Percentiles rank a stretch among this genome's conserved stretches.
These are phyloP conservation scores for Podaxis sp. DNA, from an alignment of 768 basidiomycete genomes.

Conservation along the genomic window DNA sequence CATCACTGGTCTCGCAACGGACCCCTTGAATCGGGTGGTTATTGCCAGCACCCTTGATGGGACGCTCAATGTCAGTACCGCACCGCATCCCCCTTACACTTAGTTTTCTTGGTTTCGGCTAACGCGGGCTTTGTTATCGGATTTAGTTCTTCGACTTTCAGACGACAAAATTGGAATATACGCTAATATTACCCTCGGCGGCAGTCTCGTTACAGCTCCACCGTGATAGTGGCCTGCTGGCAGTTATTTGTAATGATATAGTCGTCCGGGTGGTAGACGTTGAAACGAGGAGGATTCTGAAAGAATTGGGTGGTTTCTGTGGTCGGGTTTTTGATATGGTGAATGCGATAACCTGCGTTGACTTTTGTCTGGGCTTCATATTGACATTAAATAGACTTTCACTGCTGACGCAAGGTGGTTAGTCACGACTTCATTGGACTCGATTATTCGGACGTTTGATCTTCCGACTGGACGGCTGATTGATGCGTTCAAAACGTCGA, in stretches of 20 bases:
- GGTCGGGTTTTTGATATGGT: slow-evolving; percentile 90
- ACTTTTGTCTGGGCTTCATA: slow-evolving; percentile 8
- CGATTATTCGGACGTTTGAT: slow-evolving; percentile 92
- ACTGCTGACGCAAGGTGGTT: slow-evolving; percentile 97
- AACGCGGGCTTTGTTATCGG: neutral
- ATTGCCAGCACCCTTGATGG: slow-evolving; percentile 90
- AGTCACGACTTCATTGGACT: slow-evolving; percentile 84
- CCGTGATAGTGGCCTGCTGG: slow-evolving; percentile 81
- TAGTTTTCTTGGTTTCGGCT: neutral
- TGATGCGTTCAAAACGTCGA: slow-evolving; percentile 85
- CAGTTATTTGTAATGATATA: slow-evolving; percentile 83
- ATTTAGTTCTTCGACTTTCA: slow-evolving; percentile 96
- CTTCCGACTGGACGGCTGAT: slow-evolving; percentile 91
- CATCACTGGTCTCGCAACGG: slow-evolving; percentile 82
- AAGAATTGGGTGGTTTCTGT: slow-evolving; percentile 84
- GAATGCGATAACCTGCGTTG: slow-evolving; percentile 25
- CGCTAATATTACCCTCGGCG: slow-evolving; percentile 64
- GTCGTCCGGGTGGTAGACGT: slow-evolving; percentile 85
- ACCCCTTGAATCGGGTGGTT: slow-evolving; percentile 78
- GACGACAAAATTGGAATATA: slow-evolving; percentile 69
- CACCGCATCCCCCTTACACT: neutral
- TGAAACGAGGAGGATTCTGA: slow-evolving; percentile 83
- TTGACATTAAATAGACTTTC: slow-evolving; percentile 61
- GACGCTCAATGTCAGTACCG: slow-evolving; percentile 71
- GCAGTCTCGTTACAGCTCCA: slow-evolving; percentile 75